phyloP scores from a whole-genome alignment of 768 basidiomycete species.

The Trichaptum fuscoviolaceum region DNA sequence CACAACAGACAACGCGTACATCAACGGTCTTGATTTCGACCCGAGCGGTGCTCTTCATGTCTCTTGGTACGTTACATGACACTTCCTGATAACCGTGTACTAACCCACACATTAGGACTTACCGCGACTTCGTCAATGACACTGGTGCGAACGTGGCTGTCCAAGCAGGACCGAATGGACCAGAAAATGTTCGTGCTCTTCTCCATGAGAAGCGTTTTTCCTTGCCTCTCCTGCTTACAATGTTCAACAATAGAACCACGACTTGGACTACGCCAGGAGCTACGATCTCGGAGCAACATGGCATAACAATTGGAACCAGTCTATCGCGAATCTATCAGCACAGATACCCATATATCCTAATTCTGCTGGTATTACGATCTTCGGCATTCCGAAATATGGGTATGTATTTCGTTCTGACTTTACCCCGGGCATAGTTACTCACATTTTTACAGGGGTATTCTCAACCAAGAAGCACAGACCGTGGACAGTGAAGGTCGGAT shows the following conservation, averaged over 20 bases:
- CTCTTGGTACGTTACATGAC: constrained; percentile 23
- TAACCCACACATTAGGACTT: constrained; percentile 23
- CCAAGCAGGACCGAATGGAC: constrained; percentile 34
- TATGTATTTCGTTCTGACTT: constrained; percentile 11
- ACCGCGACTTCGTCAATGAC: constrained; percentile 34
- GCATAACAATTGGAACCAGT: constrained; percentile 32
- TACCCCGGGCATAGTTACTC: neutral
- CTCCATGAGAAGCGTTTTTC: neutral
- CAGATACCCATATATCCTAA: constrained; percentile 26
- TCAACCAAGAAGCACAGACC: constrained; percentile 30
- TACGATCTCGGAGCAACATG: constrained; percentile 27
- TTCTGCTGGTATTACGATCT: constrained; percentile 30
- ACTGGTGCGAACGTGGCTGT: constrained; percentile 33
- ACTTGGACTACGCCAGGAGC: constrained; percentile 29
- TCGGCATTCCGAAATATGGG: constrained; percentile 33
- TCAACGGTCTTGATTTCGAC: constrained; percentile 34
- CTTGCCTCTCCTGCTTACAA: neutral
- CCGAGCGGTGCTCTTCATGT: constrained; percentile 22
- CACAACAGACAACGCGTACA: constrained; percentile 32
- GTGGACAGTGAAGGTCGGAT: constrained; percentile 25
- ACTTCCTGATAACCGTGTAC: neutral
- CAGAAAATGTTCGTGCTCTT: constrained; percentile 27
- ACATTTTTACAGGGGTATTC: constrained; percentile 21
- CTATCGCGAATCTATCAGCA: constrained; percentile 20
- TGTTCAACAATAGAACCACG: constrained; percentile 28